Conservation (phyloP, 164 flowering plant genomes). For the Vitis cinerea region DNA sequence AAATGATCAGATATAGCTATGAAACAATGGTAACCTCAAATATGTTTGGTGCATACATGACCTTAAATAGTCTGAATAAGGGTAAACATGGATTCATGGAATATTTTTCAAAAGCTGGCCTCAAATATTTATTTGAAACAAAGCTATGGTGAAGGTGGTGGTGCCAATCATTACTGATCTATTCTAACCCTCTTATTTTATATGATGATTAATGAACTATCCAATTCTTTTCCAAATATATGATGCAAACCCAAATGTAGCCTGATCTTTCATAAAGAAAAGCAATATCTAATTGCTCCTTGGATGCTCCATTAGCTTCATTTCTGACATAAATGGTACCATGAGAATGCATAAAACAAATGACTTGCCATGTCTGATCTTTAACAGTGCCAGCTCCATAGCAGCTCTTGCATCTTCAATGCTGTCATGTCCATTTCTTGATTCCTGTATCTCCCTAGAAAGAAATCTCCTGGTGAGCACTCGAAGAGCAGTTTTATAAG, state of each 20-base stretch:
- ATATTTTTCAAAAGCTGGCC: too few relatives aligned
- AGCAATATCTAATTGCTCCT: background rate
- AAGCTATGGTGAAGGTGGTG: too few relatives aligned
- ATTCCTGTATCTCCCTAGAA: slow-evolving; percentile 75
- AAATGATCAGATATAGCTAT: too few relatives aligned
- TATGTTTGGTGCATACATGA: too few relatives aligned
- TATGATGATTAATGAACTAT: too few relatives aligned
- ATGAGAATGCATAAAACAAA: background rate
- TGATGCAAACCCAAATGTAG: background rate
- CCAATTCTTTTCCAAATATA: background rate
- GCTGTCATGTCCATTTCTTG: slow-evolving; percentile 90
- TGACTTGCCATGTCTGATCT: slow-evolving; percentile 73
- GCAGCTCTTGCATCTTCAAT: slow-evolving; percentile 94
- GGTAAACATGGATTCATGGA: too few relatives aligned
- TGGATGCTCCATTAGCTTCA: background rate
- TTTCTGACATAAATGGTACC: background rate
- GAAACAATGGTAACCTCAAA: too few relatives aligned
- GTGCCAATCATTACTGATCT: too few relatives aligned
- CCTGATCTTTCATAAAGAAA: background rate
- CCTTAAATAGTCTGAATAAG: too few relatives aligned
- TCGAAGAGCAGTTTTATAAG: slow-evolving; percentile 79
- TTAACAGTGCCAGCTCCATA: slow-evolving; percentile 86
- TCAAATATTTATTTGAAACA: too few relatives aligned
- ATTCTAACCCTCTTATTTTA: too few relatives aligned
- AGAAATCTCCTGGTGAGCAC: slow-evolving; percentile 78